Evolutionary conservation across 345 rosid species (phyloP), one percentile per base, ranked within the genome.

Genomic region (Dipteronia sinensis): DNA sequence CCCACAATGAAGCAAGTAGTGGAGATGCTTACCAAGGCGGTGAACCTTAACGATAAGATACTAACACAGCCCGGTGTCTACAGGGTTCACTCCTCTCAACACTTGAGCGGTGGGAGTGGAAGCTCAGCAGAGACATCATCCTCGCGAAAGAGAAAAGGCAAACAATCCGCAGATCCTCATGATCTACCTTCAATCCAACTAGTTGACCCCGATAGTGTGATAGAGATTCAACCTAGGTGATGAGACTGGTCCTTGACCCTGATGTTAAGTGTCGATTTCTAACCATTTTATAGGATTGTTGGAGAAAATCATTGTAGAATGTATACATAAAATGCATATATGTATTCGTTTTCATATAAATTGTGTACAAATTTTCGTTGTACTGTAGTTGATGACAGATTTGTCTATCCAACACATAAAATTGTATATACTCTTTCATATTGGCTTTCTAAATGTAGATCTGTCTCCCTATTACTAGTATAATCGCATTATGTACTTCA

Each of bases 1-100:
- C 98, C 98, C 2, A 83, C 86, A 64, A 91, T 93, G 97, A 89
- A 84, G 74, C 99, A 93, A 83, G 97, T 92, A 31, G 83, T 96
- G 81, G 88, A 92, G 77, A 96, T 96, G 99, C 92, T 96, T 47
- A 85, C 92, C 67, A 92, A 81, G 83, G 83, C 87, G 23, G 91
- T 93, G 58, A 79, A 74, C 77, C 92, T 96, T 44, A 92, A 96
- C 20, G 95, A 93, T 12, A 81, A 76, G 79, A 78, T 83, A 40
- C 86, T 93, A 53, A 88, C 92, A 0, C 85, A 88, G 75, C 98
- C 98, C 5, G 98, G 90, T 42, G 85, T 95, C 59, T 88, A 83
- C 81, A 86, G 49, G 62, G 67, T 81, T n/a, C 80, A 68, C 1
- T 34, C 69, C 63, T 75, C 91, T 67, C 76, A 58, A 42, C 78